These are phyloP conservation scores for Desmodesmus armatus DNA, from an alignment of 139 green algal species.

Conservation along the genomic window DNA sequence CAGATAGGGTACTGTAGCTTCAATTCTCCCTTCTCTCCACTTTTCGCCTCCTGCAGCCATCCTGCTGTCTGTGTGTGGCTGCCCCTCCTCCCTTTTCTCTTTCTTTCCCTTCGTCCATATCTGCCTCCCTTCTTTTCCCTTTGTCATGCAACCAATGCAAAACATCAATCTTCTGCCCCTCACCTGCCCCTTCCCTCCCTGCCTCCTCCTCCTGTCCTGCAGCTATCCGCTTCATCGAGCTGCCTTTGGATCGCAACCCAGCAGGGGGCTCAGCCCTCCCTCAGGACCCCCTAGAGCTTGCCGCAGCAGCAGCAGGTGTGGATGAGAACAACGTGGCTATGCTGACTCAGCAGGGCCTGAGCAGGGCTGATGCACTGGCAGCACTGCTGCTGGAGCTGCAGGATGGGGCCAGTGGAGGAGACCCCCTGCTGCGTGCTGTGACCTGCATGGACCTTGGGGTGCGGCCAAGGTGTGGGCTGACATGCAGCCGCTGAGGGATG, in stretches of 20 bases:
- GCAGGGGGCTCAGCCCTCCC: too few species aligned
- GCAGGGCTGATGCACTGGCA: not conserved
- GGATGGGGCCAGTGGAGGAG: not conserved
- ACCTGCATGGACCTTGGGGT: constrained; percentile 9
- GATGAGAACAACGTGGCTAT: not conserved
- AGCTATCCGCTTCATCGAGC: not conserved
- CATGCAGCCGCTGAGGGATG: too few species aligned
- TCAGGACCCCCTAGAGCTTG: constrained; percentile 7
- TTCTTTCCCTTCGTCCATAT: too few species aligned
- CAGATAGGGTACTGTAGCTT: too few species aligned
- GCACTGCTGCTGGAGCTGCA: constrained; percentile 3
- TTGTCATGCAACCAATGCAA: too few species aligned
- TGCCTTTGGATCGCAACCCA: constrained; percentile 7
- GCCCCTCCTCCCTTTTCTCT: too few species aligned
- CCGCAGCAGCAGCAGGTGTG: not conserved
- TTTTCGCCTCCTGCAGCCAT: too few species aligned
- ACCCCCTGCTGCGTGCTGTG: constrained; percentile 7
- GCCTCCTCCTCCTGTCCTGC: not conserved
- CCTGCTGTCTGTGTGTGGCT: too few species aligned
- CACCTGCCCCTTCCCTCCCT: not conserved
- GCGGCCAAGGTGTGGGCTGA: not conserved
- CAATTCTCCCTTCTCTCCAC: too few species aligned
- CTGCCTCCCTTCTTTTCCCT: too few species aligned
- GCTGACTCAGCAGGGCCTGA: not conserved
- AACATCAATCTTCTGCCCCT: not conserved